Base-by-base conservation (phyloP, 495 filamentous ascomycete genomes). In the Hyaloscypha bicolor region DNA sequence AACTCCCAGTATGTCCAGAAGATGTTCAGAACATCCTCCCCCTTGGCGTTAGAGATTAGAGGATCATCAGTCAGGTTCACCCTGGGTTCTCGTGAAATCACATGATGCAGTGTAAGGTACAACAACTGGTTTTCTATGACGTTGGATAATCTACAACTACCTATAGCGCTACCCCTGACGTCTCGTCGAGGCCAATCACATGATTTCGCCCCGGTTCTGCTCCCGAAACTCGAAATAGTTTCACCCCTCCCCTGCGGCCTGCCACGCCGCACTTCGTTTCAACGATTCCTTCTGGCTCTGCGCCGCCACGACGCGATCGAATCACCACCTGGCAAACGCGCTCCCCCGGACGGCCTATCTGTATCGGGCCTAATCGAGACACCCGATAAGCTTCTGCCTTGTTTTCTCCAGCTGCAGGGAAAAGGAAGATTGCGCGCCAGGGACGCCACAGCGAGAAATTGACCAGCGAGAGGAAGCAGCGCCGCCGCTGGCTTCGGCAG, bases 341-440 rank as follows among this genome's bases (percentile, higher is more conserved):
- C 1, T 29, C 1, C 22, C 53, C 29, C 9, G n/a, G n/a, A 0
- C 3, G 19, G 21, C 53, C 21, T 31, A 56, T 30, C n/a, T 30
- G 53, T 56, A 29, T 31, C 53, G 22, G 29, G 53, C 53, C 53
- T 56, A 56, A 56, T 56, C 8, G 8, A 56, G n/a, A 25, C 53
- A 29, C 9, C 21, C 53, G 53, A 56, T 56, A 56, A 56, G 53
- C 53, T 31, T 19, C 22, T 56, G n/a, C 53, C 53, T 56, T 56
- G 53, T 2, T 56, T 25, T 56, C 16, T 56, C 42, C 42, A 37
- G 35, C 6, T 6, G 8, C 35, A 37, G 35, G 42, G 42, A 19
- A 48, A 48, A 45, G 42, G 14, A 45, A 16, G 14, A 11, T 45
- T 45, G 14, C 42, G 42, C 6, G 14, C 3, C 6, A 45, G 42